phyloP scores from a whole-genome alignment of 208 protist genomes.

The Entamoeba invadens region DNA sequence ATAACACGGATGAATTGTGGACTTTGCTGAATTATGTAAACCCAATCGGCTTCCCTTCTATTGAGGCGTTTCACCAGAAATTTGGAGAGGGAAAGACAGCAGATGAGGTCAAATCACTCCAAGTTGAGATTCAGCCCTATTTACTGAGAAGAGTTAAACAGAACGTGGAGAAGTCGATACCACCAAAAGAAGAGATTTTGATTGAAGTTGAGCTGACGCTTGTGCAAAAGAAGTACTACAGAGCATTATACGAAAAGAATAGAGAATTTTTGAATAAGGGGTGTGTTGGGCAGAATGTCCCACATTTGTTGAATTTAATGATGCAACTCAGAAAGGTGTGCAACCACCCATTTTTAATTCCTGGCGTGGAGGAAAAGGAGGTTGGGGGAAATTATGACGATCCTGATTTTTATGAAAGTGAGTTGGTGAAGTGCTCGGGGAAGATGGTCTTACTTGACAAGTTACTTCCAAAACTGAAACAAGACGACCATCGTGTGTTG shows the following conservation, averaged over 20 bases:
- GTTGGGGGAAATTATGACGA: not conserved
- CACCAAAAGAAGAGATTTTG: slow-evolving; percentile 51
- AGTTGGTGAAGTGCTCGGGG: slow-evolving; percentile 19
- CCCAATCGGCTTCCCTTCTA: not conserved
- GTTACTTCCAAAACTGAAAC: slow-evolving; percentile 22
- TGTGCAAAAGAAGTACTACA: slow-evolving; percentile 53
- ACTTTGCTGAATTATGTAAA: slow-evolving; percentile 14
- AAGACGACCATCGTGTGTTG: slow-evolving; percentile 28
- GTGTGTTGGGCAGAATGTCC: not conserved
- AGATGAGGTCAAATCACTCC: slow-evolving; percentile 19
- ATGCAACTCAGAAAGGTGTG: slow-evolving; percentile 68
- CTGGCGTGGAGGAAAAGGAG: not conserved
- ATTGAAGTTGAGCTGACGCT: slow-evolving; percentile 38
- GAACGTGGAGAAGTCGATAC: slow-evolving; percentile 80
- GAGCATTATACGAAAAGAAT: slow-evolving; percentile 51
- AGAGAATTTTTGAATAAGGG: slow-evolving; percentile 26
- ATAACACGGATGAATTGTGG: slow-evolving; percentile 21
- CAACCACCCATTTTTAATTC: slow-evolving; percentile 64
- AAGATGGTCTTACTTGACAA: slow-evolving; percentile 34
- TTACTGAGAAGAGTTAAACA: slow-evolving; percentile 72
- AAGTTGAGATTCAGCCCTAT: slow-evolving; percentile 40
- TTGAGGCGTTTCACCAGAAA: slow-evolving; percentile 9
- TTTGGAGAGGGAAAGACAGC: slow-evolving; percentile 4
- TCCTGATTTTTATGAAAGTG: not conserved
- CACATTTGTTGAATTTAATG: slow-evolving; percentile 52